Conservation (phyloP, 2,329 filamentous ascomycete species). For the Alternaria tenuissima region DNA sequence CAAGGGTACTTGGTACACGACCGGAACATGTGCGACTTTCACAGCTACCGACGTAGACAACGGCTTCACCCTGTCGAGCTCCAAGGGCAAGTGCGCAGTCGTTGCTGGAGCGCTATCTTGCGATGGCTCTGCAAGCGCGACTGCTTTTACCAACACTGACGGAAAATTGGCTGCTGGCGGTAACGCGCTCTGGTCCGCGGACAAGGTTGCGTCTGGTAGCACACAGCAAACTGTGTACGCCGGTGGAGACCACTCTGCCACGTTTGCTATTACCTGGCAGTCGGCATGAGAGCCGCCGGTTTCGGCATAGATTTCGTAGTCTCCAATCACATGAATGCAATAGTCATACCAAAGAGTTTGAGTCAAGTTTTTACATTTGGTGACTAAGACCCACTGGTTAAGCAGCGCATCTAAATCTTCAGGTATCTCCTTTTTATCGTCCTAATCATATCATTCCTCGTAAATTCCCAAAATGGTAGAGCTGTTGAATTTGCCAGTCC, state of each 20-base stretch:
- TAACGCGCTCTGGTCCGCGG: constrained; percentile 54
- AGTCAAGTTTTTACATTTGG: constrained; percentile 1
- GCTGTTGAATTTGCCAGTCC: constrained; percentile 39
- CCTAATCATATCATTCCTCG: constrained; percentile 14
- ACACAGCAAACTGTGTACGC: constrained; percentile 57
- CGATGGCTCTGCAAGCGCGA: constrained; percentile 56
- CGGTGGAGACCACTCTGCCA: constrained; percentile 41
- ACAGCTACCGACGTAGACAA: constrained; percentile 56
- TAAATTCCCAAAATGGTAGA: constrained; percentile 14
- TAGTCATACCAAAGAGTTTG: neutral
- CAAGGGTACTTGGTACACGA: constrained; percentile 71
- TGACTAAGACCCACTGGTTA: neutral
- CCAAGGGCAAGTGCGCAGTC: constrained; percentile 62
- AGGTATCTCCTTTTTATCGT: neutral
- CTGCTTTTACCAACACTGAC: constrained; percentile 52
- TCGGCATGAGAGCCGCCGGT: constrained; percentile 1
- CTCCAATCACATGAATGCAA: neutral
- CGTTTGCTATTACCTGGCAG: constrained; percentile 52
- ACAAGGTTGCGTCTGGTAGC: constrained; percentile 52
- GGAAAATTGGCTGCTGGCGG: constrained; percentile 51
- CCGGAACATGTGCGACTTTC: constrained; percentile 73
- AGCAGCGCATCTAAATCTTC: neutral
- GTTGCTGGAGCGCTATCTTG: constrained; percentile 64
- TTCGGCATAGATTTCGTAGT: neutral
- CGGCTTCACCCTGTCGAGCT: constrained; percentile 45